Percentiles rank a stretch among this genome's conserved stretches.
phyloP scores from a whole-genome alignment of 352 stramenopile species.

The Aphanomyces astaci region DNA sequence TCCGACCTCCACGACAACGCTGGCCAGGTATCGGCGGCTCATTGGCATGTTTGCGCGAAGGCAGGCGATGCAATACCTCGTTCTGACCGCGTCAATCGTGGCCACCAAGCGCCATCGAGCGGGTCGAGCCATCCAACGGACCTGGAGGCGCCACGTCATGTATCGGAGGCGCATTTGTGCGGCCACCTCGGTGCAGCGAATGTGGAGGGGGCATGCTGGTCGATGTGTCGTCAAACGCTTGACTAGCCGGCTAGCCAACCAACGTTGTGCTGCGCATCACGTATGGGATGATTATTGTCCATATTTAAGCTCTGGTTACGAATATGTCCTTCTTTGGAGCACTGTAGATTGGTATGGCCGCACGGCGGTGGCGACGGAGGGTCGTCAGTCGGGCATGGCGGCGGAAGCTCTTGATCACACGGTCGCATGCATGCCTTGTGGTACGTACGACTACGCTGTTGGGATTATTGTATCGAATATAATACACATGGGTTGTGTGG shows the following conservation, averaged over 20 bases:
- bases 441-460: too few relatives aligned
- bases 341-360: not conserved
- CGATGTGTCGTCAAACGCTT: not conserved
- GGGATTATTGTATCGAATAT: too few relatives aligned
- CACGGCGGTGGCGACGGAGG: not conserved
- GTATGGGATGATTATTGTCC: too few relatives aligned
- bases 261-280: not conserved
- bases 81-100: not conserved
- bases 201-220: not conserved
- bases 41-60: slow-evolving; percentile 16
- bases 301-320: too few relatives aligned
- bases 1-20: not conserved
- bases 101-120: not conserved
- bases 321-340: too few relatives aligned
- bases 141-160: not conserved
- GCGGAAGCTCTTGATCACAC: not conserved
- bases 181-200: not conserved
- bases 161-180: not conserved
- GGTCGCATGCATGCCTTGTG: not conserved
- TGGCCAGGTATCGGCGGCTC: slow-evolving; percentile 14
- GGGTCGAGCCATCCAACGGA: not conserved
- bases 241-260: not conserved
- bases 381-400: not conserved
- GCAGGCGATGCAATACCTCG: not conserved
- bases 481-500: too few relatives aligned